Percentiles rank a stretch among this genome's conserved stretches.
These are phyloP conservation scores for Suillus brevipes DNA, from an alignment of 768 basidiomycete genomes.

Conservation along the genomic window DNA sequence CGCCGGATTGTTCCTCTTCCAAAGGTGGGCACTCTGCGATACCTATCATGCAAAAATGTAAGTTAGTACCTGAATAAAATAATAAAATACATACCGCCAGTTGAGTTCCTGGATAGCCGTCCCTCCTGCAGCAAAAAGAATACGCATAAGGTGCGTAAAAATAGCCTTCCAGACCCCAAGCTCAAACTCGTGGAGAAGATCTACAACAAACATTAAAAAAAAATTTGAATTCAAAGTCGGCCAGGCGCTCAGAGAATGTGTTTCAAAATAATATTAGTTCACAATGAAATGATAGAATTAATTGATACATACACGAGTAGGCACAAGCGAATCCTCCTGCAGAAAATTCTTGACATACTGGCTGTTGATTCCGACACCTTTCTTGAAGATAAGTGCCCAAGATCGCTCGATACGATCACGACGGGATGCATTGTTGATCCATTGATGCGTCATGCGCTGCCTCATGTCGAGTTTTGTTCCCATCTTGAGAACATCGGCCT, in stretches of 20 bases:
- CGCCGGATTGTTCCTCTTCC: conserved; percentile 6
- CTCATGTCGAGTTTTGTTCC: no score
- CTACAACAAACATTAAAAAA: conserved; percentile 13
- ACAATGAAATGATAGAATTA: neutral
- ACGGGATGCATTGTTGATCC: neutral
- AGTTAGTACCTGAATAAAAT: conserved; percentile 1
- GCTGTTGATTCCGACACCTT: conserved; percentile 1
- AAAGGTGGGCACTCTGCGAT: conserved; percentile 15
- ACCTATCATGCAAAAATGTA: conserved; percentile 7
- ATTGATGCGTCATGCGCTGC: no score
- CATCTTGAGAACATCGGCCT: no score
- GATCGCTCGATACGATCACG: conserved; percentile 9
- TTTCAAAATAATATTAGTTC: conserved; percentile 1
- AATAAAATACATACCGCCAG: neutral
- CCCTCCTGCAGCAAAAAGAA: neutral
- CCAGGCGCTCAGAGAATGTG: conserved; percentile 9
- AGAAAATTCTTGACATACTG: no score
- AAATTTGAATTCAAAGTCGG: conserved; percentile 15
- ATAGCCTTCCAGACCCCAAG: conserved; percentile 27
- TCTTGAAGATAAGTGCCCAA: neutral
- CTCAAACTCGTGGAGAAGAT: conserved; percentile 25
- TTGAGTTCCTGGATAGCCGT: neutral
- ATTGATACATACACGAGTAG: neutral
- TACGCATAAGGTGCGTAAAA: conserved; percentile 27
- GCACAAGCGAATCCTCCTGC: neutral